Percentiles rank a stretch among this genome's conserved stretches.
These are phyloP conservation scores for Exophiala sp. DNA, from an alignment of 2,329 filamentous ascomycete genomes.

Conservation along the genomic window DNA sequence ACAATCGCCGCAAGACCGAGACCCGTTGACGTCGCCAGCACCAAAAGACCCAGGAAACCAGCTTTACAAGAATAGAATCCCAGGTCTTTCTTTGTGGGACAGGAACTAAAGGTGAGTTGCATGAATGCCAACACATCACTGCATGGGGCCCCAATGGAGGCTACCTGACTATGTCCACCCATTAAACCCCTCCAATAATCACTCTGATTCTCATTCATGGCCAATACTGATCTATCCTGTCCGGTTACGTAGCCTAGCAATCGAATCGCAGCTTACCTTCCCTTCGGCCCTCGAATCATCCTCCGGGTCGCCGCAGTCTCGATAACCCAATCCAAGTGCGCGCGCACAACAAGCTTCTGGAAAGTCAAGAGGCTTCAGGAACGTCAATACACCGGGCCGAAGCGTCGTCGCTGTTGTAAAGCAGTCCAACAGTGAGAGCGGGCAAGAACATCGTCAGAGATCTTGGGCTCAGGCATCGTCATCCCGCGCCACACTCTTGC, in stretches of 20 bases:
- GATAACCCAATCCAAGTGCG: conserved; percentile 18
- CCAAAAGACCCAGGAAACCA: conserved; percentile 3
- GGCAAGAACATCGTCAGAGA: conserved; percentile 7
- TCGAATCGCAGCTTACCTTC: conserved; percentile 24
- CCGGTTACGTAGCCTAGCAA: conserved; percentile 22
- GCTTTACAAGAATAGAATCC: conserved; percentile 25
- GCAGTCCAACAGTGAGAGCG: conserved; percentile 9
- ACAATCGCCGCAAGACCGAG: conserved; percentile 5
- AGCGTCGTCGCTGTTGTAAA: no score
- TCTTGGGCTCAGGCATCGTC: conserved; percentile 15
- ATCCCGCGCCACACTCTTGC: conserved; percentile 19
- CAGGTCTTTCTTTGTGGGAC: conserved; percentile 20
- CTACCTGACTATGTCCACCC: conserved; percentile 21
- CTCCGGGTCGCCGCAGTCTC: conserved; percentile 15
- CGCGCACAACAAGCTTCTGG: conserved; percentile 22
- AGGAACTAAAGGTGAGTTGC: conserved; percentile 27
- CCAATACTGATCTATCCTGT: conserved; percentile 27
- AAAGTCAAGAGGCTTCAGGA: conserved; percentile 11
- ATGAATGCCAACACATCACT: conserved; percentile 28
- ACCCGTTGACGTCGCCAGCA: conserved; percentile 6
- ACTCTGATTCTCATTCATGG: conserved; percentile 14
- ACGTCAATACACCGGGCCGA: conserved; percentile 8
- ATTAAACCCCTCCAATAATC: conserved; percentile 26
- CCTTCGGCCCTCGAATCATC: conserved; percentile 25
- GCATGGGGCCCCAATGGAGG: conserved; percentile 26